Evolutionary conservation across 306 rosid species (phyloP), one percentile per base, ranked within the genome.

Genomic region (Neltuma alba): DNA sequence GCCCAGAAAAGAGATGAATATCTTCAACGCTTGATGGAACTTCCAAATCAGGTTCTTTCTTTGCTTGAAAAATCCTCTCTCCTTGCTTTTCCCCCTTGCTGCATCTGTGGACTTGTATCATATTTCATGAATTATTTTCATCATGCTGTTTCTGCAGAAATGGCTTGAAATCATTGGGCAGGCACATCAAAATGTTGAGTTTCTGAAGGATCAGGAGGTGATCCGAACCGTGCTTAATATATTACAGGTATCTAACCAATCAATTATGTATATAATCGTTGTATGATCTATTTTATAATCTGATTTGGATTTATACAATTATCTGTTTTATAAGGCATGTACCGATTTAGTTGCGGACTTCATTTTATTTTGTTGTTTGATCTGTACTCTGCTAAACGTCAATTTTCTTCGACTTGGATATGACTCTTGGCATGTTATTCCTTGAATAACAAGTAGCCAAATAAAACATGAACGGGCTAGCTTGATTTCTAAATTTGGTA

Each of bases 141-240:
- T 50, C 52, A 27, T 31, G 33, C 34, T 45, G 25, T 75, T 68
- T 42, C 69, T 25, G 78, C 92, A 96, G 99, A 96, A 87, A 93
- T 96, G 99, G 99, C 77, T 80, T 65, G 98, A 93, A 86, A 93
- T 96, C 76, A 93, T 96, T 50, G 96, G 98, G 28, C 96, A 91
- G 87, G 99, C 99, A 2, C 97, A 94, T 77, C 84, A 88, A 83
- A 89, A 93, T 87, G 97, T 87, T 80, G 97, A 93, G 8, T 89
- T 85, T 76, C 81, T 96, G 69, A 93, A 96, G 92, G 98, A 91
- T 87, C 98, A 89, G 74, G 94, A 91, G 28, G 96, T 93, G 47
- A 91, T 93, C 81, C 86, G 97, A 63, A 91, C 98, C 2, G 98
- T 96, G 74, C 96, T 96, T 80, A 96, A 96, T 85, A 96, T 96